Percentiles rank a stretch among this genome's conserved stretches.
phyloP scores from a whole-genome alignment of 2,329 filamentous ascomycete species.

The Cladosporium sp. region DNA sequence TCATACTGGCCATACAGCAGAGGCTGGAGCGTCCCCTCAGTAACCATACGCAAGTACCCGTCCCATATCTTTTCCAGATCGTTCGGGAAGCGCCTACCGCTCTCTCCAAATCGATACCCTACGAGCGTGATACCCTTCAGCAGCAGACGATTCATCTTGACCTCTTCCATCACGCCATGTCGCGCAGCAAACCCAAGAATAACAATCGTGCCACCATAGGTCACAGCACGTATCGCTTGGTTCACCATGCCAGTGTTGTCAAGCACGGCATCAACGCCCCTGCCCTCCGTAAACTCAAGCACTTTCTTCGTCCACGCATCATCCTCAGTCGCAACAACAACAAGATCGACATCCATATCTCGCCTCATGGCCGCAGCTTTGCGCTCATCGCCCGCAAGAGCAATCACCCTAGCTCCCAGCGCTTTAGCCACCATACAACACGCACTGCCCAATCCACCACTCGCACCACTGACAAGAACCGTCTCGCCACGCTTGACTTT shows the following conservation, averaged over 20 bases:
- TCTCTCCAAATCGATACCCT: constrained; percentile 62
- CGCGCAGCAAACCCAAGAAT: constrained; percentile 62
- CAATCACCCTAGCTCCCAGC: constrained; percentile 56
- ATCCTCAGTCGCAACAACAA: constrained; percentile 49
- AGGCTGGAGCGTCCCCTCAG: constrained; percentile 52
- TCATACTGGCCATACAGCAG: constrained; percentile 54
- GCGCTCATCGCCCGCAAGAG: constrained; percentile 50
- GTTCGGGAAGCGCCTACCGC: constrained; percentile 51
- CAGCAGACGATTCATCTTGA: constrained; percentile 58
- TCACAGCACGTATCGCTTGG: constrained; percentile 56
- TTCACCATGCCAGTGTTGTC: constrained; percentile 61
- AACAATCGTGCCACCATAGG: constrained; percentile 57
- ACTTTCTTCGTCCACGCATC: constrained; percentile 56
- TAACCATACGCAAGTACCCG: constrained; percentile 53
- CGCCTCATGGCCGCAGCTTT: constrained; percentile 42
- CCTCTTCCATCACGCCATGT: constrained; percentile 55
- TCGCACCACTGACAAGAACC: constrained; percentile 58
- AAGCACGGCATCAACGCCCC: constrained; percentile 60
- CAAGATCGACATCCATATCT: constrained; percentile 35
- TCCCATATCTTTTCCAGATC: constrained; percentile 55
- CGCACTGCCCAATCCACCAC: constrained; percentile 58
- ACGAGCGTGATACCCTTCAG: constrained; percentile 56
- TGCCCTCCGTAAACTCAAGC: constrained; percentile 48
- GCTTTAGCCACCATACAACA: constrained; percentile 59
- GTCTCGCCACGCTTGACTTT: constrained; percentile 50